phyloP scores from a whole-genome alignment of 2,329 filamentous ascomycete species.

The Diaporthe humulicola region DNA sequence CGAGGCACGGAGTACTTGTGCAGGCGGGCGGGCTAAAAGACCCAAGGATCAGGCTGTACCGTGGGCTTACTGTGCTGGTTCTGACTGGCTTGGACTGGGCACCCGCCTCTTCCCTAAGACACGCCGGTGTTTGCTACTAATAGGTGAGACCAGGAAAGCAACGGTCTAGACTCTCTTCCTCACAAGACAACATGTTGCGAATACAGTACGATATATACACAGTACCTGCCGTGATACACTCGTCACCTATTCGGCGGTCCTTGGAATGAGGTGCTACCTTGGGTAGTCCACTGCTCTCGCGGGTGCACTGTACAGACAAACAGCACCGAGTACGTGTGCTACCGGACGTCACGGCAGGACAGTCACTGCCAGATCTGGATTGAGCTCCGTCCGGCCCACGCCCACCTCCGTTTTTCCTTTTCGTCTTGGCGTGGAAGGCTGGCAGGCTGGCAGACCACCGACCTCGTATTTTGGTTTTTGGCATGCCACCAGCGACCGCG shows the following conservation, averaged over 20 bases:
- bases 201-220: not conserved
- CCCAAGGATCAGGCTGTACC: slow-evolving; percentile 23
- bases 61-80: slow-evolving; percentile 19
- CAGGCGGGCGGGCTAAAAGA: not conserved
- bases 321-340: not conserved
- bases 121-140: slow-evolving; percentile 29
- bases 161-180: slow-evolving; percentile 2
- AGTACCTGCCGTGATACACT: not conserved
- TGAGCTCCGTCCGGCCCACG: slow-evolving; percentile 17
- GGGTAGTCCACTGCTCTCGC: too few species aligned
- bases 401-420: slow-evolving; percentile 24
- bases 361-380: slow-evolving; percentile 26
- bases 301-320: not conserved
- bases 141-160: slow-evolving; percentile 8
- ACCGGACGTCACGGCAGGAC: slow-evolving; percentile 26
- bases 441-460: slow-evolving; percentile 25
- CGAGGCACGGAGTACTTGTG: too few species aligned
- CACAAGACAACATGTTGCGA: slow-evolving; percentile 15
- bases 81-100: slow-evolving; percentile 6
- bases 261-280: not conserved
- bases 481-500: slow-evolving; percentile 3
- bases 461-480: slow-evolving; percentile 26
- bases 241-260: not conserved
- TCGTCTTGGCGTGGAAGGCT: slow-evolving; percentile 18
- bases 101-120: not conserved